These are phyloP conservation scores for Saccharomycopsis fodiens DNA, from an alignment of 805 yeast species.

Conservation along the genomic window DNA sequence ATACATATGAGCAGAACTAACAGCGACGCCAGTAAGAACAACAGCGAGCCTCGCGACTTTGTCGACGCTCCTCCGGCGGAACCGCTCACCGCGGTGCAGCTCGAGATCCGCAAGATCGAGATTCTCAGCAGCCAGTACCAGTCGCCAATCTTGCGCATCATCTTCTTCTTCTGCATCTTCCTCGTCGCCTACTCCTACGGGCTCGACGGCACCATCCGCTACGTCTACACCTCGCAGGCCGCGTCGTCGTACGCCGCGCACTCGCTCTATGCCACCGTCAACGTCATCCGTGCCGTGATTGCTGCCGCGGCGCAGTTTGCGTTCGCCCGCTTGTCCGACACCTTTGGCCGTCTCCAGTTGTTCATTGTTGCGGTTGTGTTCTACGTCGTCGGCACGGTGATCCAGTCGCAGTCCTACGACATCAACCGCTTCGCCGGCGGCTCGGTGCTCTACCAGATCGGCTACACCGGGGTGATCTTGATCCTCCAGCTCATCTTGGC, in stretches of 20 bases:
- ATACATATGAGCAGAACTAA: too few relatives aligned
- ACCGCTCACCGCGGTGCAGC: not conserved
- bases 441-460: constrained; percentile 36
- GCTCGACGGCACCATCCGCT: constrained; percentile 44
- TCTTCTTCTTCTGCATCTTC: constrained; percentile 43
- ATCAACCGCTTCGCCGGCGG: constrained; percentile 51
- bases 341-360: constrained; percentile 47
- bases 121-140: constrained; percentile 43
- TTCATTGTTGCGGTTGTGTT: constrained; percentile 39
- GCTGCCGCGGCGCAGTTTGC: constrained; percentile 53
- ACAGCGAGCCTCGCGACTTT: too few relatives aligned
- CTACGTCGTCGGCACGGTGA: constrained; percentile 48
- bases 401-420: constrained; percentile 47
- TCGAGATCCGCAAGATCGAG: constrained; percentile 51
- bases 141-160: constrained; percentile 28
- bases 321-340: constrained; percentile 49
- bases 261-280: constrained; percentile 43
- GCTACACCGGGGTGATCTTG: constrained; percentile 59
- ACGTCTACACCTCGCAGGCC: constrained; percentile 39
- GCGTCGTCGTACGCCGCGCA: constrained; percentile 41
- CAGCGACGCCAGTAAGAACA: too few relatives aligned
- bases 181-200: constrained; percentile 52
- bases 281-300: constrained; percentile 43
- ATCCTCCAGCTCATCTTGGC: constrained; percentile 51
- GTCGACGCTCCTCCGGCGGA: too few relatives aligned